These are phyloP conservation scores for Isatis tinctoria DNA, from an alignment of 345 rosid species.

Conservation along the genomic window DNA sequence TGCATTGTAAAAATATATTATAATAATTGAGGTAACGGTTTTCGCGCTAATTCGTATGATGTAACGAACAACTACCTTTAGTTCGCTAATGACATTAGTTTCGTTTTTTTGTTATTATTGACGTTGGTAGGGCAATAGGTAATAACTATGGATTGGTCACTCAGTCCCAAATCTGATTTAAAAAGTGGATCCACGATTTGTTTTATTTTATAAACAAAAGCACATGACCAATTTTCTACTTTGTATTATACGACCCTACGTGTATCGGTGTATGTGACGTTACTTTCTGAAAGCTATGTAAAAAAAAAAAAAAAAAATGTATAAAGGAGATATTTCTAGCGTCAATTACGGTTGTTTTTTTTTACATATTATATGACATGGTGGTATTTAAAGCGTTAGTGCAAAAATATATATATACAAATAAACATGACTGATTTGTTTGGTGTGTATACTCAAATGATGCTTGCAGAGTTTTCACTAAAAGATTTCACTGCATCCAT, in stretches of 20 bases:
- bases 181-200: slow-evolving; percentile 19
- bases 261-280: slow-evolving; percentile 2
- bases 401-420: not conserved
- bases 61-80: slow-evolving; percentile 20
- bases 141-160: not conserved
- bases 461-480: slow-evolving; percentile 1
- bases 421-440: slow-evolving; percentile 3
- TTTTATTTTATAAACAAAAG: slow-evolving; percentile 16
- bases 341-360: slow-evolving; percentile 31
- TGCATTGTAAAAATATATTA: not conserved
- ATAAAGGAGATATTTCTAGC: slow-evolving; percentile 19
- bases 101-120: not conserved
- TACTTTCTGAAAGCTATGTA: slow-evolving; percentile 13
- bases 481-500: not conserved
- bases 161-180: not conserved
- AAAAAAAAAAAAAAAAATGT: not conserved
- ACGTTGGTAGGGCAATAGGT: slow-evolving; percentile 6
- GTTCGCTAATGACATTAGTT: slow-evolving; percentile 4
- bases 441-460: slow-evolving; percentile 3
- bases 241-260: slow-evolving; percentile 25
- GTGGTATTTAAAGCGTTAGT: slow-evolving; percentile 3
- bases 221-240: slow-evolving; percentile 22
- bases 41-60: slow-evolving; percentile 22
- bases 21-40: slow-evolving; percentile 16
- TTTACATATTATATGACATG: not conserved